A percentile compares a stretch with the other conserved stretches of the same genome.
Evolutionary conservation across 2,329 filamentous ascomycete genomes (phyloP).

Genomic region (Epichloe sylvatica): DNA sequence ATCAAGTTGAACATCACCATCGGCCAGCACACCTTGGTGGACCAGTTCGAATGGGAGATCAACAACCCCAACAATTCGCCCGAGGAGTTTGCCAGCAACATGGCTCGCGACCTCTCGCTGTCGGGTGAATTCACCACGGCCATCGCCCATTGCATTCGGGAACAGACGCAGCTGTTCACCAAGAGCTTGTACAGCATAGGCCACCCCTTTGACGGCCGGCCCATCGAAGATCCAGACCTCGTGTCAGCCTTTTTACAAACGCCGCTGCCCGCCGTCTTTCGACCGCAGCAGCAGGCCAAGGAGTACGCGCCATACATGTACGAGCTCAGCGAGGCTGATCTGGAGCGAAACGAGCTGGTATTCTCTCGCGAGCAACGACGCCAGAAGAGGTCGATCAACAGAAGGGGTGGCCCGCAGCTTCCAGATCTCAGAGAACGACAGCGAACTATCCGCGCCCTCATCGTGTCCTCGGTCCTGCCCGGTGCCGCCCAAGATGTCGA

Average conservation of each 20-base stretch:
- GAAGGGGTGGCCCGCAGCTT: slow-evolving; percentile 78
- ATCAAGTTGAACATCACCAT: slow-evolving; percentile 98
- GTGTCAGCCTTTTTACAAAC: slow-evolving; percentile 74
- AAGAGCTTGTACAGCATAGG: slow-evolving; percentile 85
- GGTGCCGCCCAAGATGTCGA: slow-evolving; percentile 70
- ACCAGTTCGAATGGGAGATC: slow-evolving; percentile 98
- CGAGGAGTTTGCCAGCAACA: slow-evolving; percentile 81
- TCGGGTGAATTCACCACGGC: slow-evolving; percentile 94
- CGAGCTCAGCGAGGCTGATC: slow-evolving; percentile 78
- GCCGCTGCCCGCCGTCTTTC: slow-evolving; percentile 69
- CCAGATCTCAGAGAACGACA: slow-evolving; percentile 95
- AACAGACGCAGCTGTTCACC: slow-evolving; percentile 89
- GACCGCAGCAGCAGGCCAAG: slow-evolving; percentile 83
- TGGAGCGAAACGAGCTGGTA: slow-evolving; percentile 82
- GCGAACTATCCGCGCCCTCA: slow-evolving; percentile 78
- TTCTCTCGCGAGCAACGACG: slow-evolving; percentile 87
- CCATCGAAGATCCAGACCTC: slow-evolving; percentile 83
- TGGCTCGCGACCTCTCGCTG: slow-evolving; percentile 80
- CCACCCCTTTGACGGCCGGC: slow-evolving; percentile 87
- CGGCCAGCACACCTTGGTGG: slow-evolving; percentile 80
- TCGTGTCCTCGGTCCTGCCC: slow-evolving; percentile 85
- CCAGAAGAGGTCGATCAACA: slow-evolving; percentile 89
- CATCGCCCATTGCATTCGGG: slow-evolving; percentile 93
- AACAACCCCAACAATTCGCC: slow-evolving; percentile 89
- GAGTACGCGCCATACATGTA: slow-evolving; percentile 90